Percentiles rank a stretch among this genome's conserved stretches.
Conservation (phyloP, 192 early-diverging fungal species). For the Backusella luteola region DNA sequence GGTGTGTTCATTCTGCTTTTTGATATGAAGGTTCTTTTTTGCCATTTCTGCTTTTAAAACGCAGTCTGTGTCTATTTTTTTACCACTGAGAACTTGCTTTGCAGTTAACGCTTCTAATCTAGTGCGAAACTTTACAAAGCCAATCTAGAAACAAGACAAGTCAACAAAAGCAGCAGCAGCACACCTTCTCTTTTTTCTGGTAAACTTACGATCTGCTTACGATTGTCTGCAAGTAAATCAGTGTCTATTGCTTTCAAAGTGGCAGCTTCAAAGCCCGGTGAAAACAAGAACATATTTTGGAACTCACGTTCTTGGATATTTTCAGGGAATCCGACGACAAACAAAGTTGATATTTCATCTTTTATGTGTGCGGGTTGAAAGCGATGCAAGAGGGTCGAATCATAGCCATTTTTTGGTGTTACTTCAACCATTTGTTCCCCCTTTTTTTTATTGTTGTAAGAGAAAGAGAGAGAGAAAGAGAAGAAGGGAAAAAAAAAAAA, state of each 20-base stretch:
- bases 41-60: constrained; percentile 98
- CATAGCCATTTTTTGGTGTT: background rate
- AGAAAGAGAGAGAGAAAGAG: background rate
- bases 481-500: background rate
- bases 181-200: background rate
- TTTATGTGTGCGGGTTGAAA: constrained; percentile 38
- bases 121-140: constrained; percentile 97
- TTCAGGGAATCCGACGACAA: constrained; percentile 98
- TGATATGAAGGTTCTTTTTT: constrained; percentile 97
- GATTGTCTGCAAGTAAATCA: constrained; percentile 52
- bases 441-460: background rate
- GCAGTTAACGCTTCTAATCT: constrained; percentile 89
- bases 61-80: constrained; percentile 87
- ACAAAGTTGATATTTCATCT: constrained; percentile 96
- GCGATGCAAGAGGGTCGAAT: background rate
- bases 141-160: constrained; percentile 66
- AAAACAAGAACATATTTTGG: constrained; percentile 99
- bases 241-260: constrained; percentile 82
- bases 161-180: too few relatives aligned
- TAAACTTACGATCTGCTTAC: constrained; percentile 84
- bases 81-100: constrained; percentile 82
- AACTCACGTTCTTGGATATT: constrained; percentile 99
- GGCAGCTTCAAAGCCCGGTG: constrained; percentile 95
- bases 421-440: background rate
- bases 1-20: constrained; percentile 42